Base-by-base conservation (phyloP, 352 stramenopile genomes). In the Pythium aquatile region DNA sequence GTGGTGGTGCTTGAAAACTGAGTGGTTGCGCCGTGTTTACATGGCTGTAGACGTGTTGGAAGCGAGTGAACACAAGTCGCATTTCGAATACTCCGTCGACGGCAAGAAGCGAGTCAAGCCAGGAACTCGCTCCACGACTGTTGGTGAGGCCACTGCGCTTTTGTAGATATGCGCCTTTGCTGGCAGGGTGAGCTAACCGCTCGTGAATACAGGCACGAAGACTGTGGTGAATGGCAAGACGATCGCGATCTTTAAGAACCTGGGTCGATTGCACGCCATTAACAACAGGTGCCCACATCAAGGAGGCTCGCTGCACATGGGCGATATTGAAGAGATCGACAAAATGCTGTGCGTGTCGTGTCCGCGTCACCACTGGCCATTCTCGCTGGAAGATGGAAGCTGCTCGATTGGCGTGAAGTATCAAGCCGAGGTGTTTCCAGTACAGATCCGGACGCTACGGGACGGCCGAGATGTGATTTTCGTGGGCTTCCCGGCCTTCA, bases 271-370 rank as follows among this genome's bases (percentile, higher is more conserved):
- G 26, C 92, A 87, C 58, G 85, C 85, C 30, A 86, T 96, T 56
- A 77, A 93, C 63, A 77, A 96, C 46, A 69, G 75, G 5, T 96
- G 87, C 57, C 87, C 87, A 11, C 87, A 96, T 53, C 83, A 92
- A 59, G 84, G 81, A 16, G 87, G 82, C 17, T 78, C 85, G n/a
- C 72, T 96, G 9, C 80, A 93, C 54, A 58, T 93, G n/a, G 87
- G 87, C 8, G 87, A 96, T 62, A 96, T 96, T 29, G 87, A 96
- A 77, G 85, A 94, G 33, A 83, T 91, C 28, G 81, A 90, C 65
- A 85, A 82, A 44, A 75, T 61, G 29, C 56, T 84, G 0, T 96
- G 85, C 53, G 67, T 96, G 35, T 81, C 85, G 35, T 95, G 87
- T 37, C 87, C 87, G 29, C 83, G 79, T 16, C 87, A 95, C 64